Conservation (phyloP, 1,139 yeast species). For the Taiozyma onychis region DNA sequence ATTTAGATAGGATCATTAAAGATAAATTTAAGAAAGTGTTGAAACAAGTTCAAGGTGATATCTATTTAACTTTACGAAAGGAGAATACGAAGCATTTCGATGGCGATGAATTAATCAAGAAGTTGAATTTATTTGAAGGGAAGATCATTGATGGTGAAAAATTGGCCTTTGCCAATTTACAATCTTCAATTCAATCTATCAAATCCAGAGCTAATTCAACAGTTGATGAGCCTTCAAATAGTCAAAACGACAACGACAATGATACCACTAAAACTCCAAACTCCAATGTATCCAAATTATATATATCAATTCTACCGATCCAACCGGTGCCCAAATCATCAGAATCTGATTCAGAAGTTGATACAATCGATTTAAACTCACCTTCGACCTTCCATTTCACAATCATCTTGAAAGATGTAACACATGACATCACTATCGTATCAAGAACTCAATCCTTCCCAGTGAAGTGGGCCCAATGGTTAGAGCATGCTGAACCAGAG, state of each 20-base stretch:
- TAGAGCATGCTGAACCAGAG: constrained; percentile 32
- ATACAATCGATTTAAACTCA: constrained; percentile 33
- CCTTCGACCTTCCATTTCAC: constrained; percentile 58
- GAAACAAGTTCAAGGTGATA: constrained; percentile 23
- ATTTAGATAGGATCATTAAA: constrained; percentile 59
- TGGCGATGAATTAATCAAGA: constrained; percentile 24
- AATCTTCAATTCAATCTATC: constrained; percentile 49
- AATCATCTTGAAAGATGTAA: constrained; percentile 67
- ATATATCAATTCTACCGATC: constrained; percentile 72
- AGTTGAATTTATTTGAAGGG: constrained; percentile 71
- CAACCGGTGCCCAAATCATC: constrained; percentile 25
- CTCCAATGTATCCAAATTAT: constrained; percentile 49
- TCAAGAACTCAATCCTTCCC: constrained; percentile 91
- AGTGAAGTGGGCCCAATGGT: constrained; percentile 82
- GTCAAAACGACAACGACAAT: constrained; percentile 21
- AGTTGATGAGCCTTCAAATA: constrained; percentile 3
- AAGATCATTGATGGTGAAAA: constrained; percentile 84
- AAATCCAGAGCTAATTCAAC: constrained; percentile 26
- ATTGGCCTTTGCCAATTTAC: constrained; percentile 80
- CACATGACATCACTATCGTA: constrained; percentile 67
- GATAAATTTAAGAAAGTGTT: constrained; percentile 61
- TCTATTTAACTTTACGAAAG: constrained; percentile 15
- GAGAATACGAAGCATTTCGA: constrained; percentile 21
- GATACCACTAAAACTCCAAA: too few relatives aligned
- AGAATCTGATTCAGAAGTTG: constrained; percentile 18